Percentiles rank a stretch among this genome's conserved stretches.
phyloP scores from a whole-genome alignment of 1,284 basidiomycete genomes.

The Cryptococcus sp. region DNA sequence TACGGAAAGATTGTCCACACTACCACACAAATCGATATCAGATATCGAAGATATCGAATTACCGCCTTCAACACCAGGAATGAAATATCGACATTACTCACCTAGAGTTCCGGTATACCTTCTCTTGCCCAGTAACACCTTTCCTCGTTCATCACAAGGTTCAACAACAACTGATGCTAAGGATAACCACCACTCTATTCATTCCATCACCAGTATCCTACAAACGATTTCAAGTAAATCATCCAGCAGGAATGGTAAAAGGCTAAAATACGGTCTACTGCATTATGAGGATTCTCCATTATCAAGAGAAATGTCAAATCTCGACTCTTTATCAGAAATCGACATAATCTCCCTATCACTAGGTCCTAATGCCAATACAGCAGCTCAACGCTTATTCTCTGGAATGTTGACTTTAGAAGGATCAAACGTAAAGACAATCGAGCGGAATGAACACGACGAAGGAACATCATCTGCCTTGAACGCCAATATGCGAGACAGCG shows the following conservation, averaged over 20 bases:
- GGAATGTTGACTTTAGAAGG: slow-evolving; percentile 76
- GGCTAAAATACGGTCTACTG: slow-evolving; percentile 59
- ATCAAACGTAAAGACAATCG: background rate
- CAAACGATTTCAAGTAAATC: background rate
- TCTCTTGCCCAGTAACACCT: slow-evolving; percentile 54
- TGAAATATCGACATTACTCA: slow-evolving; percentile 99
- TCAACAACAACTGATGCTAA: slow-evolving; percentile 4
- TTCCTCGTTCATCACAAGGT: slow-evolving; percentile 32
- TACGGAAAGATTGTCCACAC: background rate
- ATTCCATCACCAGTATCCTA: background rate
- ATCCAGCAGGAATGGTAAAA: background rate
- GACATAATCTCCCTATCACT: slow-evolving; percentile 50
- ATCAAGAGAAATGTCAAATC: background rate
- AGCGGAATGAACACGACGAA: background rate
- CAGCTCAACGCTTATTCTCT: slow-evolving; percentile 80
- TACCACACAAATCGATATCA: too few species aligned
- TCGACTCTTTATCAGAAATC: background rate
- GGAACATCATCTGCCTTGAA: background rate
- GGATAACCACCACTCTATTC: background rate
- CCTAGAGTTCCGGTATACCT: slow-evolving; percentile 78
- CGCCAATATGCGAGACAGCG: slow-evolving; percentile 19
- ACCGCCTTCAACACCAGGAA: slow-evolving; percentile 93
- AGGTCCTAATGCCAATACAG: slow-evolving; percentile 64
- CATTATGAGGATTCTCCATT: slow-evolving; percentile 60
- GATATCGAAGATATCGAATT: slow-evolving; percentile 4